phyloP scores from a whole-genome alignment of 1,139 yeast genomes.

The Taphrina flavorubra region DNA sequence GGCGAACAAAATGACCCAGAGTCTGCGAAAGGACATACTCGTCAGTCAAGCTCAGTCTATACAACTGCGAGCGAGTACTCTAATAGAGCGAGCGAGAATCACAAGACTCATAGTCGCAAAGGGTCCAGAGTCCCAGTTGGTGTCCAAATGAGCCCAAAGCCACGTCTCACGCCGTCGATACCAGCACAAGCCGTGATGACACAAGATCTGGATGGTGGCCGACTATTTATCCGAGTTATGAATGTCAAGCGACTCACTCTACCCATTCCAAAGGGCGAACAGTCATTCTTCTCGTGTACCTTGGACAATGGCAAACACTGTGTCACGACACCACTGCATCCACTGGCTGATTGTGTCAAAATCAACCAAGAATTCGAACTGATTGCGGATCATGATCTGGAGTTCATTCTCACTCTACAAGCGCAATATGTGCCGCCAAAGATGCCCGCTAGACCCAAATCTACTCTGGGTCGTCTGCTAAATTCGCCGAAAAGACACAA shows the following conservation, averaged over 20 bases:
- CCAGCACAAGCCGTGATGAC: background rate
- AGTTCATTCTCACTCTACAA: constrained; percentile 76
- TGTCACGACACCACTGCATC: constrained; percentile 71
- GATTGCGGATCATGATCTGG: constrained; percentile 68
- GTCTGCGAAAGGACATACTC: constrained; percentile 26
- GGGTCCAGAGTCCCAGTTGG: constrained; percentile 24
- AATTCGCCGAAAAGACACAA: constrained; percentile 38
- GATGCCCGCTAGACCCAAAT: constrained; percentile 24
- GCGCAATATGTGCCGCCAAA: constrained; percentile 49
- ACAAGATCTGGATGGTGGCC: constrained; percentile 24
- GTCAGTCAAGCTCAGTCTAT: constrained; percentile 37
- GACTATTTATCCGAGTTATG: constrained; percentile 31
- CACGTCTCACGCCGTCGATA: constrained; percentile 1
- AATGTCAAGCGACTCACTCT: constrained; percentile 26
- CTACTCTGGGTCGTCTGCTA: constrained; percentile 37
- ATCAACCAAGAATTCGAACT: constrained; percentile 86
- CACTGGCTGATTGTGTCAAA: constrained; percentile 56
- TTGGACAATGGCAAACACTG: constrained; percentile 91
- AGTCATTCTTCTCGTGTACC: constrained; percentile 51
- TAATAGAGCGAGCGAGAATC: constrained; percentile 13
- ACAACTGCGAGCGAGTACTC: constrained; percentile 23
- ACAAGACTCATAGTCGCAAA: constrained; percentile 26
- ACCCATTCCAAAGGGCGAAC: constrained; percentile 38
- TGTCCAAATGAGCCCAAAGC: constrained; percentile 32
- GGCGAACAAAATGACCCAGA: background rate